These are phyloP conservation scores for Cairneyella variabilis DNA, from an alignment of 495 filamentous ascomycete genomes.

Conservation along the genomic window DNA sequence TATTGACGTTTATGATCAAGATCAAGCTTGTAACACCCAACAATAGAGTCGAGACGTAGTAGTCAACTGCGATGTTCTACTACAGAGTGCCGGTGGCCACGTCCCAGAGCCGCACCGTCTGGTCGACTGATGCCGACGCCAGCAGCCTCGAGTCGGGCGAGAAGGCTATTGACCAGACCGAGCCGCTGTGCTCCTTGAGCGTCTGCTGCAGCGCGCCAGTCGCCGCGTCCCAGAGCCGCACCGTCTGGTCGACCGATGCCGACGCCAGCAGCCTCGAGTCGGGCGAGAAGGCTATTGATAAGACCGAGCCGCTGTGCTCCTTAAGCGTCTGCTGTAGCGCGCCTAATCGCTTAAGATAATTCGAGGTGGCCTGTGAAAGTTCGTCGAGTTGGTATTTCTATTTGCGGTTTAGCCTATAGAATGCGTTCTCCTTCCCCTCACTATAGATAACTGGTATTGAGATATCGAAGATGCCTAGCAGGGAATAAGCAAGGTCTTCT, in stretches of 20 bases:
- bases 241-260: slow-evolving; percentile 10
- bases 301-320: slow-evolving; percentile 2
- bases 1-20: slow-evolving; percentile 5
- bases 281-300: neutral
- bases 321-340: slow-evolving; percentile 5
- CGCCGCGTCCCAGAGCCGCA: slow-evolving; percentile 19
- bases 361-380: slow-evolving; percentile 5
- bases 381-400: slow-evolving; percentile 7
- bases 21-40: neutral
- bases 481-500: slow-evolving; percentile 35
- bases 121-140: slow-evolving; percentile 9
- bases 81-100: neutral
- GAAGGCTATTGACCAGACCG: slow-evolving; percentile 4
- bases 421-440: slow-evolving; percentile 32
- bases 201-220: slow-evolving; percentile 16
- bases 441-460: slow-evolving; percentile 27
- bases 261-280: slow-evolving; percentile 8
- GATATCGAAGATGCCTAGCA: neutral
- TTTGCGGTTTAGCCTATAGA: slow-evolving; percentile 24
- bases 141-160: slow-evolving; percentile 5
- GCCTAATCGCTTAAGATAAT: slow-evolving; percentile 3
- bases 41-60: slow-evolving; percentile 3
- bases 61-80: slow-evolving; percentile 8
- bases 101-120: slow-evolving; percentile 1
- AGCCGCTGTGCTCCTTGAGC: neutral